phyloP scores from a whole-genome alignment of 805 yeast genomes.

The Ogataea pilisensis region DNA sequence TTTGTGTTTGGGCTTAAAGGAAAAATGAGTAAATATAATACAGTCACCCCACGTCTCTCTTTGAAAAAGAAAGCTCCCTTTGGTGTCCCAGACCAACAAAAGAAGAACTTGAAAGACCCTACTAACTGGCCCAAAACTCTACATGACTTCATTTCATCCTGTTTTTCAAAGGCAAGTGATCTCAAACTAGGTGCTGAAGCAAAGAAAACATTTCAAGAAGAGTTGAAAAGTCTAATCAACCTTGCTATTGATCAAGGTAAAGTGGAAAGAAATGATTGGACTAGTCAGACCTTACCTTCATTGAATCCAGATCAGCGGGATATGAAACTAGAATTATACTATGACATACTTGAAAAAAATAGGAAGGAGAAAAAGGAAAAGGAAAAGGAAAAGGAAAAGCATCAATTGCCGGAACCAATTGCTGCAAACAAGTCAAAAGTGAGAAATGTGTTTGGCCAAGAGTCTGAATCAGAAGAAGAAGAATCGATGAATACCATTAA shows the following conservation, averaged over 20 bases:
- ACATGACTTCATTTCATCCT: slow-evolving; percentile 44
- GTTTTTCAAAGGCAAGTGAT: slow-evolving; percentile 39
- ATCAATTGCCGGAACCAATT: not conserved
- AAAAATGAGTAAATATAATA: slow-evolving; percentile 12
- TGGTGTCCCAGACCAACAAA: slow-evolving; percentile 4
- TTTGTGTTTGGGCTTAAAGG: too few species aligned
- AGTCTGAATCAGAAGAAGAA: not conserved
- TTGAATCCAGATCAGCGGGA: slow-evolving; percentile 13
- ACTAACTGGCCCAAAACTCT: slow-evolving; percentile 53
- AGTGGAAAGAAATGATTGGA: slow-evolving; percentile 53
- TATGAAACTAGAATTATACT: slow-evolving; percentile 16
- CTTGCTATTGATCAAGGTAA: slow-evolving; percentile 41
- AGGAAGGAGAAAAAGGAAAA: slow-evolving; percentile 1
- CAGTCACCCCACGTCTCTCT: slow-evolving; percentile 21
- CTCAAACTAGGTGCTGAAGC: slow-evolving; percentile 30
- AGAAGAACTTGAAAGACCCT: slow-evolving; percentile 26
- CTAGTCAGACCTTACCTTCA: slow-evolving; percentile 44
- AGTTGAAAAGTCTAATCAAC: slow-evolving; percentile 47
- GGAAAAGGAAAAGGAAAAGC: not conserved
- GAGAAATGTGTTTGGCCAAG: not conserved
- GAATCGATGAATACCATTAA: too few species aligned
- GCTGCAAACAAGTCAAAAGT: not conserved
- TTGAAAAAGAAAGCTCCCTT: slow-evolving; percentile 7
- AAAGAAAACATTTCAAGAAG: slow-evolving; percentile 41
- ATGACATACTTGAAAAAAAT: slow-evolving; percentile 10